Conservation (phyloP, 2,329 filamentous ascomycete genomes). For the Cercospora sp. region DNA sequence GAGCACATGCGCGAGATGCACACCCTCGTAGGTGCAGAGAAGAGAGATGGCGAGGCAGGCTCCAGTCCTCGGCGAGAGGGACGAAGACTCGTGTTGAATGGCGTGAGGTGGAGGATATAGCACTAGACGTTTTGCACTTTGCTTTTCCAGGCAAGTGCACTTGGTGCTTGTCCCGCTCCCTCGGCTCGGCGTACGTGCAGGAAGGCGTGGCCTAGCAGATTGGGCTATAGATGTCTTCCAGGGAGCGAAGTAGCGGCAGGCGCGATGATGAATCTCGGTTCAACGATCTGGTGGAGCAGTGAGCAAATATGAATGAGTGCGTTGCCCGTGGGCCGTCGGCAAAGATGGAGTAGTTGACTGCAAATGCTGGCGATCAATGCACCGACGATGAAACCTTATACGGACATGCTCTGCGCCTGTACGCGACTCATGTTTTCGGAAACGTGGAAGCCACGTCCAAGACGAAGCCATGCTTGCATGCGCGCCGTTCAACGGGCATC, state of each 20-base stretch:
- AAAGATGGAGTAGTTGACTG: neutral
- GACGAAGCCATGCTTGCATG: neutral
- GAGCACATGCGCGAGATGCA: neutral
- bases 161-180: neutral
- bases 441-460: slow-evolving; percentile 5
- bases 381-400: slow-evolving; percentile 9
- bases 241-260: neutral
- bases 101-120: slow-evolving; percentile 12
- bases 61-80: neutral
- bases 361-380: slow-evolving; percentile 5
- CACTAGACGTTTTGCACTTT: slow-evolving; percentile 9
- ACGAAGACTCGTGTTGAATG: neutral
- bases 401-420: neutral
- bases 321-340: slow-evolving; percentile 4
- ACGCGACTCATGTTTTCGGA: neutral
- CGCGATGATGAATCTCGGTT: neutral
- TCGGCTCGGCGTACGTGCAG: neutral
- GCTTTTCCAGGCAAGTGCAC: slow-evolving; percentile 16
- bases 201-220: neutral
- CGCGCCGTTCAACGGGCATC: neutral
- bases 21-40: neutral
- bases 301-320: neutral
- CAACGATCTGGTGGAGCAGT: neutral
- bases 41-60: neutral
- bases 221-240: neutral